Base-by-base conservation (phyloP, 83 land plant species). In the Larix sibirica region DNA sequence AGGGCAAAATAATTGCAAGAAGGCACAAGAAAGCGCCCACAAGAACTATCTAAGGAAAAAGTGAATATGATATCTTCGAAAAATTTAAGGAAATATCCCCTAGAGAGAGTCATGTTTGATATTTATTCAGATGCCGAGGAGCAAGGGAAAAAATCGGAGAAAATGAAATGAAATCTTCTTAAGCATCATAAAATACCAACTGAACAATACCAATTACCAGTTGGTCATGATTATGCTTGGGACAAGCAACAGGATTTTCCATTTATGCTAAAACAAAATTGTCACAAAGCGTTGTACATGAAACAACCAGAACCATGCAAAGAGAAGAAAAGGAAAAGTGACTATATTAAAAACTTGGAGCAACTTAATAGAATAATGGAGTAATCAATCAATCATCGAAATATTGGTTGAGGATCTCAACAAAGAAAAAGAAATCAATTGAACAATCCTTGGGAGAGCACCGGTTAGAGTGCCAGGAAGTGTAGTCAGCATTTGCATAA, bases 11-110 rank as follows among this genome's bases (percentile, higher is more conserved):
- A 44, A 74, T 44, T 21, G 21, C 14, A 38, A 9, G 58, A 44
- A 28, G 1, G 23, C 24, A 1, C 5, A 4, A 44, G 77, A 74
- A 54, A 24, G 13, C 56, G 7, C 47, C 24, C n/a, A n/a, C 58
- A 74, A 74, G 58, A 74, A 74, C 21, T n/a, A 54, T 40, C 77
- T n/a, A 44, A 23, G 77, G 58, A 44, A 74, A 74, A 40, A 44
- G 1, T 40, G 47, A 40, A 40, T 74, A 44, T 21, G 4, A 10
- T 74, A 44, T 44, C 77, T 44, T 74, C 77, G n/a, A 74, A 44
- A 20, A 23, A 44, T 74, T 21, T 38, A 44, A 44, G 58, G 23
- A 74, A 74, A 44, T 44, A 21, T 74, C 50, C 16, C 47, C 77
- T n/a, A 21, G 75, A 38, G 42, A 70, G 50, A 70, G 75, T 12